Percentiles rank a stretch among this genome's conserved stretches.
Evolutionary conservation across 2,329 filamentous ascomycete species (phyloP).

Genomic region (Didymella pinodella): DNA sequence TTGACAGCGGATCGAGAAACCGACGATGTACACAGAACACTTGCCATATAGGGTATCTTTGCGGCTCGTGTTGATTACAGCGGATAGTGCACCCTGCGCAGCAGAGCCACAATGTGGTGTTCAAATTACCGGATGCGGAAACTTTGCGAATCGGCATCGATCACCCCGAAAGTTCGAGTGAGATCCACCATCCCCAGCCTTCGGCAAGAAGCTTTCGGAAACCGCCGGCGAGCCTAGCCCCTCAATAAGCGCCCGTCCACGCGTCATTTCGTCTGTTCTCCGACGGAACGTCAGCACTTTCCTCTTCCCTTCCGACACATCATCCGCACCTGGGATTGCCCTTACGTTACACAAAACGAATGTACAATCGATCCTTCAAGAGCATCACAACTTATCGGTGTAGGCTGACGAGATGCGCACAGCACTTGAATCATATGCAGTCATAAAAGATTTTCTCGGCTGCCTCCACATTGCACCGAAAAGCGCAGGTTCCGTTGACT

Average conservation of each 20-base stretch:
- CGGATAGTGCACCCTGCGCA: constrained; percentile 1
- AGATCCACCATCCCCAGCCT: not conserved
- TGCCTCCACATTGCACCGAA: not conserved
- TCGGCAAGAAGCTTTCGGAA: constrained; percentile 8
- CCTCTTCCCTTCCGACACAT: constrained; percentile 12
- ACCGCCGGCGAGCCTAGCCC: constrained; percentile 6
- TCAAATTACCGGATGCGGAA: constrained; percentile 1
- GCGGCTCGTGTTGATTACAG: not conserved
- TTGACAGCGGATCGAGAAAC: not conserved
- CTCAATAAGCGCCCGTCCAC: constrained; percentile 7
- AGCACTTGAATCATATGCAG: not conserved
- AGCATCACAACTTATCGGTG: not conserved
- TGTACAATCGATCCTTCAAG: constrained; percentile 3
- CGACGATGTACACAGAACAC: not conserved
- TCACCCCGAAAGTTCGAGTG: constrained; percentile 1
- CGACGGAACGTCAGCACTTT: constrained; percentile 6
- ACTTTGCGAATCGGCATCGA: not conserved
- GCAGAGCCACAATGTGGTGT: not conserved
- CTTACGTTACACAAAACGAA: constrained; percentile 19
- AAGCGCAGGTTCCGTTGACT: not conserved
- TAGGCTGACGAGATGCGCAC: constrained; percentile 7
- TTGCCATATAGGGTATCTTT: constrained; percentile 4
- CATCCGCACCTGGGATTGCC: constrained; percentile 14
- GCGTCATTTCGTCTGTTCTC: constrained; percentile 5
- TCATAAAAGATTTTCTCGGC: not conserved